Evolutionary conservation across 495 filamentous ascomycete genomes (phyloP).

Genomic region (Hypoxylon crocopeplum): DNA sequence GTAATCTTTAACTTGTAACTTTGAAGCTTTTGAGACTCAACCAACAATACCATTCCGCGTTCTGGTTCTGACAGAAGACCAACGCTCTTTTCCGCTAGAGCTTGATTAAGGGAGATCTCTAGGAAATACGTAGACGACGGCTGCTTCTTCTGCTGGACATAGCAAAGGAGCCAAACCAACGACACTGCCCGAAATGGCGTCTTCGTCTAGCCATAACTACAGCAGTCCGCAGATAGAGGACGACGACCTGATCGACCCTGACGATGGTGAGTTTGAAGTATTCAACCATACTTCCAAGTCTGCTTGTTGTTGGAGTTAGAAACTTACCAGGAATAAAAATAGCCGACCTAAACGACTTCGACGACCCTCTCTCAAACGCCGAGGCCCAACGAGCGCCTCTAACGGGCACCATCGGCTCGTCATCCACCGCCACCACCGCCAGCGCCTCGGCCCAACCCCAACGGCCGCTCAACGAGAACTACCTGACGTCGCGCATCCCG

Average conservation of each 20-base stretch:
- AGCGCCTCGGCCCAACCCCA: conserved; percentile 52
- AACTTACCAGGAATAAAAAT: too few species aligned
- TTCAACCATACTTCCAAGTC: too few species aligned
- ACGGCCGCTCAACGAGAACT: conserved; percentile 61
- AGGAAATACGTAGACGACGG: not conserved
- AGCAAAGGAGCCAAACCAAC: not conserved
- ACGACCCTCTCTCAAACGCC: conserved; percentile 75
- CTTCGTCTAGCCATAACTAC: conserved; percentile 58
- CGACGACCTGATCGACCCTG: conserved; percentile 90
- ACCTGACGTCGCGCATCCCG: conserved; percentile 86
- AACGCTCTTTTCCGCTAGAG: not conserved
- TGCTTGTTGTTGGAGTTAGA: too few species aligned
- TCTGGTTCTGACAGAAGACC: too few species aligned
- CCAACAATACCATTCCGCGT: too few species aligned
- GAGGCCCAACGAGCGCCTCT: conserved; percentile 76
- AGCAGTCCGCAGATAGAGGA: conserved; percentile 79
- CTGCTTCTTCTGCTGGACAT: not conserved
- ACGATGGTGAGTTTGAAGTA: conserved; percentile 88
- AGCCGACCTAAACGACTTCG: conserved; percentile 88
- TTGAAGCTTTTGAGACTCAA: too few species aligned
- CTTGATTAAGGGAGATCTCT: not conserved
- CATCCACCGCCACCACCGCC: too few species aligned
- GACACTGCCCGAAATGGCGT: conserved; percentile 38
- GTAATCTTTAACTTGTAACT: too few species aligned
- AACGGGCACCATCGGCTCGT: conserved; percentile 75